A percentile compares a stretch with the other conserved stretches of the same genome.
phyloP scores from a whole-genome alignment of 305 asterid species.

The Plantago coronopus region DNA sequence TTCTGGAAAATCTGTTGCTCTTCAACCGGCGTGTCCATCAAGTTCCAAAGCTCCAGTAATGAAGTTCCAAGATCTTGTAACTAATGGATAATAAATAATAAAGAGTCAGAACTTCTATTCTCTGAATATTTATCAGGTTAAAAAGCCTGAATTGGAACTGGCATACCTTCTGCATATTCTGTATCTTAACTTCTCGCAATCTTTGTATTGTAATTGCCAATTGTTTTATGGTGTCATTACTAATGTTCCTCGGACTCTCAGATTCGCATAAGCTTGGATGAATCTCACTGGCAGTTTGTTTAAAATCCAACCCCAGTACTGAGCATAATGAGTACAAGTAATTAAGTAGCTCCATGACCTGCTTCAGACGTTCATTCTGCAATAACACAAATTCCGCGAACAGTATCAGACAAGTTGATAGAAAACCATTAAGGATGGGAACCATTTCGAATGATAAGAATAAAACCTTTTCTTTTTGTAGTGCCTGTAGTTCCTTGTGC shows the following conservation, averaged over 20 bases:
- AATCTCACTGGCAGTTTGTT: slow-evolving; percentile 61
- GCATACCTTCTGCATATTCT: slow-evolving; percentile 82
- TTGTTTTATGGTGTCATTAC: slow-evolving; percentile 61
- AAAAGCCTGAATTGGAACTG: slow-evolving; percentile 6
- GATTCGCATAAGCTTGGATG: slow-evolving; percentile 84
- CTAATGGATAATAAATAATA: slow-evolving; percentile 36
- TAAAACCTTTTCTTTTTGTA: slow-evolving; percentile 77
- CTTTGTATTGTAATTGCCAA: slow-evolving; percentile 57
- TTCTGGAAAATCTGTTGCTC: slow-evolving; percentile 85
- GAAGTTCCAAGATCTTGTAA: slow-evolving; percentile 92
- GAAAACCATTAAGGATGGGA: neutral
- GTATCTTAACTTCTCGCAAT: slow-evolving; percentile 60
- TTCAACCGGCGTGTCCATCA: slow-evolving; percentile 95
- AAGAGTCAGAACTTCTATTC: slow-evolving; percentile 22
- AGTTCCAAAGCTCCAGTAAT: slow-evolving; percentile 90
- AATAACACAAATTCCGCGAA: slow-evolving; percentile 24
- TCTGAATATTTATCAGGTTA: slow-evolving; percentile 8
- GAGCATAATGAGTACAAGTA: slow-evolving; percentile 65
- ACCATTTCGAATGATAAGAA: slow-evolving; percentile 13
- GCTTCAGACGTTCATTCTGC: slow-evolving; percentile 88
- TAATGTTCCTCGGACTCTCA: slow-evolving; percentile 60
- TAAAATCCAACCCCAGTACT: slow-evolving; percentile 89
- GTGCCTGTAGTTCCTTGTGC: slow-evolving; percentile 69
- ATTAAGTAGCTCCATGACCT: slow-evolving; percentile 62
- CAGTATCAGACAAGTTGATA: slow-evolving; percentile 14